Evolutionary conservation across 1,139 yeast genomes (phyloP).

Genomic region (Chernovozyma sophiae-reginae): DNA sequence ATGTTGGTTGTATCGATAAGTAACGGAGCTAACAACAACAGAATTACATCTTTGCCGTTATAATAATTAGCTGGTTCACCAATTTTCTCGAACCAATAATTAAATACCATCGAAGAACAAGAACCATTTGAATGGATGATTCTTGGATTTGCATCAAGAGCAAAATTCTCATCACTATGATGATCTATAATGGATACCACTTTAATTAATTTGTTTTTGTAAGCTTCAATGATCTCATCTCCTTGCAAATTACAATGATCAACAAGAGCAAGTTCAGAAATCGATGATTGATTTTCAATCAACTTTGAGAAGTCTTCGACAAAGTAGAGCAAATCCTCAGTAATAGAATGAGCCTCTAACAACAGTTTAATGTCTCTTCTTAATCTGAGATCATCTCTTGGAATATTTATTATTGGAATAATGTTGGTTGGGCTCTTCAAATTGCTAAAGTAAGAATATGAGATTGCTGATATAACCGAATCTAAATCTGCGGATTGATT

Average conservation of each 20-base stretch:
- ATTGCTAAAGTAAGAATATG: conserved; percentile 59
- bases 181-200: conserved; percentile 77
- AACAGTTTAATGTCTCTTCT: conserved; percentile 67
- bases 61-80: conserved; percentile 15
- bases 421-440: conserved; percentile 18
- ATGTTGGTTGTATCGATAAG: conserved; percentile 69
- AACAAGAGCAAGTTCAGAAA: conserved; percentile 54
- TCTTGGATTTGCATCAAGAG: conserved; percentile 50
- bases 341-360: conserved; percentile 45
- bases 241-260: conserved; percentile 81
- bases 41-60: conserved; percentile 32
- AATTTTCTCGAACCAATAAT: conserved; percentile 47
- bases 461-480: conserved; percentile 71
- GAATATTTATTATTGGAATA: conserved; percentile 73
- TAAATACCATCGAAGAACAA: conserved; percentile 69
- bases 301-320: conserved; percentile 53
- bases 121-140: conserved; percentile 65
- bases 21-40: conserved; percentile 61
- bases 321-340: conserved; percentile 51
- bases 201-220: conserved; percentile 18
- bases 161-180: conserved; percentile 68
- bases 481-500: conserved; percentile 87
- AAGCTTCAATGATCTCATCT: conserved; percentile 23
- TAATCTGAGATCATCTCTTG: conserved; percentile 57
- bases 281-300: conserved; percentile 9